Conservation (phyloP, 768 basidiomycete species). For the Kwoniella dendrophila region DNA sequence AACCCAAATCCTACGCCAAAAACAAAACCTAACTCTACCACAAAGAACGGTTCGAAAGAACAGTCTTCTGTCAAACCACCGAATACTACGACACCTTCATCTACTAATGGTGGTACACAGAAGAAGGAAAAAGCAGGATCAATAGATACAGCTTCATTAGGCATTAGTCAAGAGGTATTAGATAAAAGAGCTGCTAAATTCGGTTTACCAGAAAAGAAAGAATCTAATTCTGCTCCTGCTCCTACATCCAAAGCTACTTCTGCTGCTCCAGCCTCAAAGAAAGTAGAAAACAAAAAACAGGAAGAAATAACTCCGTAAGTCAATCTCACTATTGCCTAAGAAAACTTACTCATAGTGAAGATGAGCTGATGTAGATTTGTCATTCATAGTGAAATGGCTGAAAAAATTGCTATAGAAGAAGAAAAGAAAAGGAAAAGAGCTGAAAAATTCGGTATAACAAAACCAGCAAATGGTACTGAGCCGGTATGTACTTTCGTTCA, state of each 20-base stretch:
- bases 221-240: constrained; percentile 12
- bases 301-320: constrained; percentile 41
- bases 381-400: constrained; percentile 38
- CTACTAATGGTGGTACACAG: background rate
- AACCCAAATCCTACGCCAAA: constrained; percentile 43
- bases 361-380: constrained; percentile 22
- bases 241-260: constrained; percentile 1
- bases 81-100: background rate
- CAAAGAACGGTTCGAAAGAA: constrained; percentile 14
- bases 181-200: constrained; percentile 49
- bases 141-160: constrained; percentile 32
- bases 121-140: constrained; percentile 28
- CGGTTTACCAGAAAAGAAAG: constrained; percentile 44
- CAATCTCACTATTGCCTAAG: background rate
- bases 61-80: no score
- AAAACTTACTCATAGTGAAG: no score
- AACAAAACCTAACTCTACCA: constrained; percentile 2
- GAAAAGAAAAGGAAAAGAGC: constrained; percentile 53
- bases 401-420: constrained; percentile 48
- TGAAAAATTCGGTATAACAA: constrained; percentile 49
- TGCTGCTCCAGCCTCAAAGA: constrained; percentile 4
- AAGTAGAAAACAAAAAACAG: constrained; percentile 25
- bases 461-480: constrained; percentile 19
- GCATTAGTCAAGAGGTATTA: constrained; percentile 42
- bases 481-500: constrained; percentile 20